Evolutionary conservation across 78 protist genomes (phyloP).

Genomic region (Dictyostelium brefeldianum): DNA sequence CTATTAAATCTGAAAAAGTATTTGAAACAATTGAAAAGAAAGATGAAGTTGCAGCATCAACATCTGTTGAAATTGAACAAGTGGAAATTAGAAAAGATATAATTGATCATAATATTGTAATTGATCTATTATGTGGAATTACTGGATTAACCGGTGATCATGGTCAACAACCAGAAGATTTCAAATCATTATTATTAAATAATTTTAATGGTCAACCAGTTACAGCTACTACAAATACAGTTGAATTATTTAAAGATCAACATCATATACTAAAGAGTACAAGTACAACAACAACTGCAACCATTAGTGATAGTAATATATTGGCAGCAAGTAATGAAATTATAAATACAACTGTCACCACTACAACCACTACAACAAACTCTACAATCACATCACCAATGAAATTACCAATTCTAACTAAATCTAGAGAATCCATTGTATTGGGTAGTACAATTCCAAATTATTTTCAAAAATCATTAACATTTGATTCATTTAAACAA

Average conservation of each 20-base stretch:
- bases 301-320: neutral
- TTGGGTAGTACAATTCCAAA: neutral
- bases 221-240: neutral
- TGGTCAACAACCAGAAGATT: neutral
- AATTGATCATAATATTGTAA: slow-evolving; percentile 26
- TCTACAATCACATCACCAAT: slow-evolving; percentile 20
- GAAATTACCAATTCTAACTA: neutral
- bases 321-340: neutral
- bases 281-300: neutral
- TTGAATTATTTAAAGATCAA: neutral
- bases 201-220: neutral
- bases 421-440: neutral
- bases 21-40: neutral
- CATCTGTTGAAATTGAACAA: neutral
- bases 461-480: slow-evolving; percentile 29
- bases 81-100: neutral
- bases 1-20: neutral
- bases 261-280: neutral
- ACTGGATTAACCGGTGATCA: neutral
- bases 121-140: slow-evolving; percentile 8
- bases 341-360: neutral
- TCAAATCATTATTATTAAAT: too few relatives aligned
- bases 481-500: slow-evolving; percentile 65
- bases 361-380: too few relatives aligned
- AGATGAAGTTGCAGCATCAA: neutral